Evolutionary conservation across 1,284 basidiomycete genomes (phyloP), one percentile per base, ranked within the genome.

Genomic region (Trametes versicolor): DNA sequence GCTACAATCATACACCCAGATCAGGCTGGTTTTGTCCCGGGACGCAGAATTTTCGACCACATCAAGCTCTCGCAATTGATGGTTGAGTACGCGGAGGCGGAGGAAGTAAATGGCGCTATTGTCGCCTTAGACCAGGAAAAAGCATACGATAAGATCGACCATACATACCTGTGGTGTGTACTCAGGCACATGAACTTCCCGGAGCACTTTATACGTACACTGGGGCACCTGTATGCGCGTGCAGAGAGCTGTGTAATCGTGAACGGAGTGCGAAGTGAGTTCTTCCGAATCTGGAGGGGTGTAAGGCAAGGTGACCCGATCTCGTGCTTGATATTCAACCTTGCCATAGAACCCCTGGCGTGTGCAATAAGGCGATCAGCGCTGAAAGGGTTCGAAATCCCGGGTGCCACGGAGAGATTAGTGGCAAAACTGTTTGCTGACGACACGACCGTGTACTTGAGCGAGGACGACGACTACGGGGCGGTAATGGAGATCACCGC

Each of bases 11-110:
- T 77, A 0, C 73, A 78, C 55, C 32, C 27, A 4, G 66, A 71
- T 58, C 77, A 77, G 59, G 77, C 76, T 3, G 76, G 77, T 0
- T 78, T 78, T 51, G 50, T 78, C 73, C 68, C 78, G 0, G 72
- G 71, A 0, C 68, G 69, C 0, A 23, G 75, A 12, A 76, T 78
- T 6, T 56, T 54, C 7, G 67, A 77, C 65, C 72, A 76, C 15
- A 64, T 67, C 0, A 59, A 67, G 32, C 70, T 77, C 0, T 50
- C 70, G 1, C 43, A 67, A 25, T 17, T 70, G 1, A 70, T 75
- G 52, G 59, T 71, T 0, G 60, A 75, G 21, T 74, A 69, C 39
- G 70, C 73, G 0, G 75, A 76, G 37, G 65, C 65, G 0, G 60
- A 36, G 0, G 72, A 74, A 19, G 39, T 63, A 9, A 64, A 77